phyloP scores from a whole-genome alignment of 2,329 filamentous ascomycete species.

The Aspergillus thermomutatus region DNA sequence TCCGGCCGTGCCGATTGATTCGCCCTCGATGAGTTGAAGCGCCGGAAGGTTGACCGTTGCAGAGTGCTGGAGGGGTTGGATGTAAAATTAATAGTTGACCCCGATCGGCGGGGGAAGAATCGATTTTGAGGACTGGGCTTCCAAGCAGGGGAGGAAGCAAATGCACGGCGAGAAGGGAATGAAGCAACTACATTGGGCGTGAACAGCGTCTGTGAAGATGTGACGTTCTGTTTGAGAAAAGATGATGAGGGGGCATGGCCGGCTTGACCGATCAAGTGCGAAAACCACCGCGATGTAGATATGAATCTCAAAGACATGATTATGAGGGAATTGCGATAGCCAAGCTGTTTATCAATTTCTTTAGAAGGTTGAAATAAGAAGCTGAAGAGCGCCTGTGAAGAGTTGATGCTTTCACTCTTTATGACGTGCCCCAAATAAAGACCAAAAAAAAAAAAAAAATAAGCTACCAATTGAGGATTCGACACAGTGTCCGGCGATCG shows the following conservation, averaged over 20 bases:
- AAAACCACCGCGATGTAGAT: not conserved
- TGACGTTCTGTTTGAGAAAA: not conserved
- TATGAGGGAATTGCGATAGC: not conserved
- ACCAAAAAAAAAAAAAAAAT: not conserved
- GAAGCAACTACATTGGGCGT: not conserved
- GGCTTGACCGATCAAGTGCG: not conserved
- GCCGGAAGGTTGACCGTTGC: slow-evolving; percentile 11
- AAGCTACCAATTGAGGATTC: not conserved
- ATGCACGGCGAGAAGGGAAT: not conserved
- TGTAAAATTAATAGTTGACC: not conserved
- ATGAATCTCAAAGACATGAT: not conserved
- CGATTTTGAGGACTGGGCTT: not conserved
- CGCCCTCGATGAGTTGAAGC: slow-evolving; percentile 25
- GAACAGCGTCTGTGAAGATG: not conserved
- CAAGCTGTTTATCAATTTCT: not conserved
- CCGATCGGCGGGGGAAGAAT: not conserved
- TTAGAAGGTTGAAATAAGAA: not conserved
- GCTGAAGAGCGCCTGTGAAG: not conserved
- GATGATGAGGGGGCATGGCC: not conserved
- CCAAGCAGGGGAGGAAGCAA: not conserved
- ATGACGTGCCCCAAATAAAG: no score
- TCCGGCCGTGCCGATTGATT: slow-evolving; percentile 19
- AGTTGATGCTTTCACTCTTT: not conserved
- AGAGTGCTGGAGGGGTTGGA: not conserved
- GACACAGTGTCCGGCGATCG: not conserved